Evolutionary conservation across 495 filamentous ascomycete species (phyloP).

Genomic region (Mytilinidion resinicola): DNA sequence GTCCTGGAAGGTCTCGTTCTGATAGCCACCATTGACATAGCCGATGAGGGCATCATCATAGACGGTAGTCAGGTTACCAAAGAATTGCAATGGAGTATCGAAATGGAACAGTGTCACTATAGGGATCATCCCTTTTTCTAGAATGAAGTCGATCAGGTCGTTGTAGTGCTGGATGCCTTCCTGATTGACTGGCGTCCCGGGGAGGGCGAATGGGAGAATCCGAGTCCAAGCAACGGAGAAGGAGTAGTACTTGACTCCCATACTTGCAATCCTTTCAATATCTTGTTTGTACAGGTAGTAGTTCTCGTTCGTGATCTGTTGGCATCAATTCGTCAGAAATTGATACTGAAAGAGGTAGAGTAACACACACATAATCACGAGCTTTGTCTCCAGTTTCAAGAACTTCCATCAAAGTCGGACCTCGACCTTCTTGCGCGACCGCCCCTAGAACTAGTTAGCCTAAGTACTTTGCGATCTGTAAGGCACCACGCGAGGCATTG

Average conservation of each 20-base stretch:
- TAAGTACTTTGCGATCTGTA: not conserved
- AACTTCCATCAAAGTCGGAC: constrained; percentile 36
- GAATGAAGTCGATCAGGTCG: constrained; percentile 41
- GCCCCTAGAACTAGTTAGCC: constrained; percentile 14
- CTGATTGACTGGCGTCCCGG: constrained; percentile 42
- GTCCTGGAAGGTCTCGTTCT: constrained; percentile 36
- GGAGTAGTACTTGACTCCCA: constrained; percentile 46
- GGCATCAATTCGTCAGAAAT: constrained; percentile 27
- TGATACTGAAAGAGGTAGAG: constrained; percentile 5
- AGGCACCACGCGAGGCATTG: too few species aligned
- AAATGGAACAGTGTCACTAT: constrained; percentile 41
- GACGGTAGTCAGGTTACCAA: constrained; percentile 29
- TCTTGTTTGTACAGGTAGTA: constrained; percentile 51
- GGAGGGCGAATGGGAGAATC: constrained; percentile 41
- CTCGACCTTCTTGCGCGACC: constrained; percentile 22
- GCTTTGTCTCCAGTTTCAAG: constrained; percentile 8
- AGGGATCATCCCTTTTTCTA: constrained; percentile 41
- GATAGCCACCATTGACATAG: constrained; percentile 26
- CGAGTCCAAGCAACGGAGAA: constrained; percentile 45
- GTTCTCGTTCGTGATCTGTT: constrained; percentile 40
- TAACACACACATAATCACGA: not conserved
- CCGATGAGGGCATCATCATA: constrained; percentile 27
- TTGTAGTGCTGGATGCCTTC: constrained; percentile 43
- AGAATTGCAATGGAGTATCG: constrained; percentile 37
- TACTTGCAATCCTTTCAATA: constrained; percentile 42